Conservation (phyloP, 805 yeast genomes). For the Schwanniomyces occidentalis region DNA sequence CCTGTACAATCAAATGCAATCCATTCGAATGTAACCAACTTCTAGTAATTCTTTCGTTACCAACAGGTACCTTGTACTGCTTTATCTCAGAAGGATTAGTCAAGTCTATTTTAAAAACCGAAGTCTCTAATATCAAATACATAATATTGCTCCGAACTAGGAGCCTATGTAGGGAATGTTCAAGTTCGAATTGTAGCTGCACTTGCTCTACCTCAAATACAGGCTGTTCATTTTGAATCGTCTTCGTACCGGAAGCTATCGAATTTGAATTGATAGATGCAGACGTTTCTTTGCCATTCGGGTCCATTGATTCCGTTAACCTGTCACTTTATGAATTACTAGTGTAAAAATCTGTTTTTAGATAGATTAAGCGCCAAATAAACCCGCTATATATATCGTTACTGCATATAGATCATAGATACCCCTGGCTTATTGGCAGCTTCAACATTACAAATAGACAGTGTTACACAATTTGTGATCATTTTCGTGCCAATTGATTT, state of each 20-base stretch:
- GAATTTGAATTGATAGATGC: too few relatives aligned
- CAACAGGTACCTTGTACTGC: conserved; percentile 21
- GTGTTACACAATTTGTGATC: too few relatives aligned
- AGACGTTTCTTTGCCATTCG: too few relatives aligned
- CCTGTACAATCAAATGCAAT: conserved; percentile 30
- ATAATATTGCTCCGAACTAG: conserved; percentile 35
- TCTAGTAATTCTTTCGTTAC: conserved; percentile 18
- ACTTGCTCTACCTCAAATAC: conserved; percentile 35
- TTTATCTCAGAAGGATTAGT: conserved; percentile 35
- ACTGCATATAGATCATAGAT: too few relatives aligned
- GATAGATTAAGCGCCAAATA: too few relatives aligned
- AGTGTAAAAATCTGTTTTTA: too few relatives aligned
- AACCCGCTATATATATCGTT: too few relatives aligned
- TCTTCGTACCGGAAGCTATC: neutral
- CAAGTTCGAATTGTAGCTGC: conserved; percentile 38
- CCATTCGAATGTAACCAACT: conserved; percentile 43
- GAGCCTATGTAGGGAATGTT: conserved; percentile 21
- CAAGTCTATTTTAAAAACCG: conserved; percentile 33
- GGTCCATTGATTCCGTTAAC: too few relatives aligned
- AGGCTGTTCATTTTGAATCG: conserved; percentile 4
- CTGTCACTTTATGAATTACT: too few relatives aligned
- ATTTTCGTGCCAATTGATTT: too few relatives aligned
- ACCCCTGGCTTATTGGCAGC: too few relatives aligned
- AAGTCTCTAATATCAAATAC: conserved; percentile 25
- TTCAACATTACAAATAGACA: too few relatives aligned